phyloP scores from a whole-genome alignment of 2,329 filamentous ascomycete species.

The Fusarium veterinarium region DNA sequence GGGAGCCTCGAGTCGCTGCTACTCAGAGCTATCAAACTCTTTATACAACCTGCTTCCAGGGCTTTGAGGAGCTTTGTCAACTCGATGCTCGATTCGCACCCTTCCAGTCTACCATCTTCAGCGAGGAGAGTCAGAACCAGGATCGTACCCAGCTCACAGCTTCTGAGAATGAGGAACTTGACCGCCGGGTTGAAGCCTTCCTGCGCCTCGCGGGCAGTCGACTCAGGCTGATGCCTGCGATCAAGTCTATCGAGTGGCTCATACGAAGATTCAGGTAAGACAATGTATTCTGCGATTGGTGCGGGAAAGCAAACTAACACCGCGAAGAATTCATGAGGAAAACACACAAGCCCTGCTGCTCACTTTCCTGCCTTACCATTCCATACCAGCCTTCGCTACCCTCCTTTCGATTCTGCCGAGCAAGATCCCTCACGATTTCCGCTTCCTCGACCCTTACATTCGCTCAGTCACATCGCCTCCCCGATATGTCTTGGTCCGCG shows the following conservation, averaged over 20 bases:
- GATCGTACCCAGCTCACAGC: constrained; percentile 87
- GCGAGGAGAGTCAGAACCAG: constrained; percentile 89
- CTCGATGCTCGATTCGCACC: constrained; percentile 82
- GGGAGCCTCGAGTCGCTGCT: constrained; percentile 85
- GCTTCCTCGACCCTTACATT: constrained; percentile 88
- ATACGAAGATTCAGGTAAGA: constrained; percentile 86
- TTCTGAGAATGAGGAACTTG: constrained; percentile 83
- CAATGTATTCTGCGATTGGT: not conserved
- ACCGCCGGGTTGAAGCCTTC: constrained; percentile 83
- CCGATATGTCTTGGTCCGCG: constrained; percentile 83
- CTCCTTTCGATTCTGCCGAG: constrained; percentile 86
- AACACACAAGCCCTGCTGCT: constrained; percentile 83
- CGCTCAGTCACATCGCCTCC: constrained; percentile 80
- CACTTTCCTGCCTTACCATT: constrained; percentile 93
- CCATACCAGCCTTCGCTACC: constrained; percentile 84
- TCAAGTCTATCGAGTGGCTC: constrained; percentile 95
- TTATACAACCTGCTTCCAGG: constrained; percentile 86
- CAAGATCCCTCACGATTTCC: constrained; percentile 79
- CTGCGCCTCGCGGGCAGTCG: constrained; percentile 81
- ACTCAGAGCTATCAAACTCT: constrained; percentile 91
- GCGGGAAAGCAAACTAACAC: constrained; percentile 7
- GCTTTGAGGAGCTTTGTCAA: constrained; percentile 90
- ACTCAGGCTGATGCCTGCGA: constrained; percentile 84
- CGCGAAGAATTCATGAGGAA: constrained; percentile 83
- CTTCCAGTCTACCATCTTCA: constrained; percentile 86